phyloP scores from a whole-genome alignment of 129 eudicot species.

The Flaveria bidentis region DNA sequence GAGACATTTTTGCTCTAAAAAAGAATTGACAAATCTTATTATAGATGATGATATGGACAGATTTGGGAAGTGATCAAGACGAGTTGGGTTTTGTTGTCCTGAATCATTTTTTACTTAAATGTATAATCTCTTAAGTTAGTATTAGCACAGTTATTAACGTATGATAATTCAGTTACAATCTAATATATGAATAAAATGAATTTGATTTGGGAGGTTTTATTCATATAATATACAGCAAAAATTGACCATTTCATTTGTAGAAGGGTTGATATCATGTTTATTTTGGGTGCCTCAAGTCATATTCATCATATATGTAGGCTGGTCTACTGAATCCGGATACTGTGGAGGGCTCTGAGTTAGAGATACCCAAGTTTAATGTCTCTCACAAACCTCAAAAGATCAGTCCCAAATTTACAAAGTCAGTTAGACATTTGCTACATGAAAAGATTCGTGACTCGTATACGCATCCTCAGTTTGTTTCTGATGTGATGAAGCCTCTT shows the following conservation, averaged over 20 bases:
- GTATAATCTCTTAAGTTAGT: no score
- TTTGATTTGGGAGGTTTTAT: no score
- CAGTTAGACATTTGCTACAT: conserved; percentile 70
- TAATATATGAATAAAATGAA: no score
- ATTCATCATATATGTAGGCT: conserved; percentile 45
- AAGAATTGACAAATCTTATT: background rate
- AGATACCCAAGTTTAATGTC: conserved; percentile 80
- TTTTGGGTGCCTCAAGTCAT: background rate
- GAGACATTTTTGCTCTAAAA: conserved; percentile 11
- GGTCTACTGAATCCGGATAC: conserved; percentile 80
- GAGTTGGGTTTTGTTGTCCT: no score
- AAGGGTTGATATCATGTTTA: background rate
- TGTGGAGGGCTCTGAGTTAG: conserved; percentile 67
- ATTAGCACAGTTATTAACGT: no score
- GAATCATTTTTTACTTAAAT: no score
- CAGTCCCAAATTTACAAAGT: conserved; percentile 62
- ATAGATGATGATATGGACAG: background rate
- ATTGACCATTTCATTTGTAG: background rate
- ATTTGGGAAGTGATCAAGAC: no score
- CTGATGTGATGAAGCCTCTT: conserved; percentile 93
- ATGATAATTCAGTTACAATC: no score
- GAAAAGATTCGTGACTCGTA: conserved; percentile 75
- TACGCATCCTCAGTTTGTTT: conserved; percentile 85
- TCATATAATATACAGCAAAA: no score
- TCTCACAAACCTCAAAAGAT: conserved; percentile 89